These are phyloP conservation scores for Solanum appendiculatum DNA, from an alignment of 257 asterid species.

Conservation along the genomic window DNA sequence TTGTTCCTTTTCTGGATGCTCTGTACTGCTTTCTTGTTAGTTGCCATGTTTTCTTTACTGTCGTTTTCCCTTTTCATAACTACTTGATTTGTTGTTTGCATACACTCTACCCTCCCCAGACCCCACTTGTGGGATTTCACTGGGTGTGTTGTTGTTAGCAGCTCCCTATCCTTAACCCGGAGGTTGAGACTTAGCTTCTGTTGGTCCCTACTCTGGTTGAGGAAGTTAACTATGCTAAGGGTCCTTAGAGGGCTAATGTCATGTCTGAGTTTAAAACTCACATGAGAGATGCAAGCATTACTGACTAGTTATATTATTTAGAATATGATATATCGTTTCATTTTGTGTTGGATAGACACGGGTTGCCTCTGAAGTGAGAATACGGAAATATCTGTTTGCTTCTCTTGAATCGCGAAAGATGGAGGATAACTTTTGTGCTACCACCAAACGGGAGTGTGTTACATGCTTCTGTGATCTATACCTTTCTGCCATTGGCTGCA, in stretches of 20 bases:
- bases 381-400: constrained; percentile 45
- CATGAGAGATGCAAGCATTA: background rate
- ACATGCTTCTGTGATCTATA: constrained; percentile 57
- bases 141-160: background rate
- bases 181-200: background rate
- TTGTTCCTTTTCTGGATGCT: background rate
- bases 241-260: background rate
- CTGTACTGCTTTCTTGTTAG: background rate
- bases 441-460: constrained; percentile 46
- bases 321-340: background rate
- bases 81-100: background rate
- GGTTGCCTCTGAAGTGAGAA: constrained; percentile 32
- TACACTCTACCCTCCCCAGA: background rate
- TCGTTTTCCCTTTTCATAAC: background rate
- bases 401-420: constrained; percentile 13
- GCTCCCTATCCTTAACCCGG: background rate
- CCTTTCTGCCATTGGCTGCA: constrained; percentile 55
- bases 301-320: background rate
- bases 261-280: background rate
- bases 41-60: background rate
- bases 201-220: background rate
- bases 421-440: constrained; percentile 22
- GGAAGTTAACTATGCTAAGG: background rate
- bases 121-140: background rate
- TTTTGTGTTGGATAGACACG: constrained; percentile 29